phyloP scores from a whole-genome alignment of 2,329 filamentous ascomycete species.

The Fusarium zealandicum region DNA sequence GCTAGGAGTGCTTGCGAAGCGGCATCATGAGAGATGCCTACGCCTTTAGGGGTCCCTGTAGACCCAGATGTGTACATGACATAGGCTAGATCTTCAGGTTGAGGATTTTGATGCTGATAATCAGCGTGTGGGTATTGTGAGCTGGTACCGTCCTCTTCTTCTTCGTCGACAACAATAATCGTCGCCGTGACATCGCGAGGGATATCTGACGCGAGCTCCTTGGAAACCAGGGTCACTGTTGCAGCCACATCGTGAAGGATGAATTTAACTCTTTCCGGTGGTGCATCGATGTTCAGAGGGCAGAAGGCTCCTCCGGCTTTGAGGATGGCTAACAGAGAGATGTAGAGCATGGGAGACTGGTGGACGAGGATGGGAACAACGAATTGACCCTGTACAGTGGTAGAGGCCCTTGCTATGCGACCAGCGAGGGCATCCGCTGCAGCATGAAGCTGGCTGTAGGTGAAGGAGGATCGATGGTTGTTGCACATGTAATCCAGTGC shows the following conservation, averaged over 20 bases:
- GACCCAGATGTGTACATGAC: slow-evolving; percentile 94
- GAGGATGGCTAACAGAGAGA: slow-evolving; percentile 77
- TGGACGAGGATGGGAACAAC: slow-evolving; percentile 80
- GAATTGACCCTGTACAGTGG: slow-evolving; percentile 42
- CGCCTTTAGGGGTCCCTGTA: slow-evolving; percentile 88
- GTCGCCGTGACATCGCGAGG: slow-evolving; percentile 44
- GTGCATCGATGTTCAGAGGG: slow-evolving; percentile 80
- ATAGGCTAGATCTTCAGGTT: slow-evolving; percentile 70
- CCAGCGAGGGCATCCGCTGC: slow-evolving; percentile 63
- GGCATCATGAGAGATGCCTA: slow-evolving; percentile 80
- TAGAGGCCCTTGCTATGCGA: slow-evolving; percentile 48
- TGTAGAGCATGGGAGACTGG: slow-evolving; percentile 79
- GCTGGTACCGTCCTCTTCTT: slow-evolving; percentile 9
- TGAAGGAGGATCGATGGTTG: slow-evolving; percentile 51
- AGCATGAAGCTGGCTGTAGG: slow-evolving; percentile 69
- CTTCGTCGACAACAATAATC: slow-evolving; percentile 49
- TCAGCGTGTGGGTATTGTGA: background rate
- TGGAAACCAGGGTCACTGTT: slow-evolving; percentile 69
- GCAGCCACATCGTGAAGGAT: slow-evolving; percentile 81
- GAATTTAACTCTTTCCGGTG: slow-evolving; percentile 78
- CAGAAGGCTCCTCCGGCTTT: slow-evolving; percentile 88
- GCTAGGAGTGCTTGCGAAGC: slow-evolving; percentile 83
- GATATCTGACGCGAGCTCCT: slow-evolving; percentile 53
- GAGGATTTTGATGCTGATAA: slow-evolving; percentile 26
- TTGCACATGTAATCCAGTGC: slow-evolving; percentile 46